Base-by-base conservation (phyloP, 805 yeast genomes). In the Yamadazyma insecticola region DNA sequence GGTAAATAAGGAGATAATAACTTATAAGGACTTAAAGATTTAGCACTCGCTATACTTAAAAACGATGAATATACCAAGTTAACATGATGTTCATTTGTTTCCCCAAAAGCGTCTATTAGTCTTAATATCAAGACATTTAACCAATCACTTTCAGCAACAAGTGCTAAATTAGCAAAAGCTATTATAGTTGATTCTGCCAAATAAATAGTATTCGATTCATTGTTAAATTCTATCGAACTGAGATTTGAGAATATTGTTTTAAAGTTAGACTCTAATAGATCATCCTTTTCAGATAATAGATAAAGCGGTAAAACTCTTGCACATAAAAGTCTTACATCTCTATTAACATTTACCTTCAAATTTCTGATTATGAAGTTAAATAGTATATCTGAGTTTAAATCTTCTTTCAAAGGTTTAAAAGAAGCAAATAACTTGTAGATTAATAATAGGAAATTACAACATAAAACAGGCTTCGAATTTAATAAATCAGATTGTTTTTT, bases 1-100 rank as follows among this genome's bases (percentile, higher is more conserved):
- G 90, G 88, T 45, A 92, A 69, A 39, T 76, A 84, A 0, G 96
- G 95, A 6, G 84, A 76, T 13, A 87, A 60, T 10, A 90, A 56
- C 50, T 82, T 85, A 74, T 90, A 88, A 0, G 95, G 80, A 0
- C 95, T 75, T 21, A 73, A 58, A 1, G 64, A 55, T 42, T 74
- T 73, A 1, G 74, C 62, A 12, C 58, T 45, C 0, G 96, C 81
- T 9, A 83, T 67, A 20, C 68, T 57, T 14, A 74, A 58, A 4
- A 90, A 57, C 34, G 76, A 74, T 47, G 78, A 80, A 40, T 78
- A 76, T 0, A 87, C 87, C 43, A 83, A 61, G 43, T 85, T 76
- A 1, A 78, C 72, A 39, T 76, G 78, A 44, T 80, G 81, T 31
- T 74, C 76, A 50, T 79, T 79, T 3, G 63, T 47, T 12, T 81